Conservation (phyloP, 1,139 yeast species). For the Scheffersomyces lignicola region DNA sequence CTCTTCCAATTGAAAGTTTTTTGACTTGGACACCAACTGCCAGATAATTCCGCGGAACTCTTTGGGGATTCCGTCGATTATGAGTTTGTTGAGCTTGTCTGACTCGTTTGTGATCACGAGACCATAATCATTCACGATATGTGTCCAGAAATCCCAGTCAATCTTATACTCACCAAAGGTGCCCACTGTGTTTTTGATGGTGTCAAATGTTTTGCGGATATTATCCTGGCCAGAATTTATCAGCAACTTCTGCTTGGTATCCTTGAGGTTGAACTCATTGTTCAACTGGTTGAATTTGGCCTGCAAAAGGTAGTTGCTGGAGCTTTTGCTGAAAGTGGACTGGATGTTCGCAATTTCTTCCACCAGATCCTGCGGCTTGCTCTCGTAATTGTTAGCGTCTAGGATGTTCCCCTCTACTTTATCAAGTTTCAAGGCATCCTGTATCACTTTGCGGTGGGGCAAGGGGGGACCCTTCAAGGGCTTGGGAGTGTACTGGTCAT, state of each 20-base stretch:
- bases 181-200: constrained; percentile 49
- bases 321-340: constrained; percentile 20
- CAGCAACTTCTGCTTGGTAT: constrained; percentile 41
- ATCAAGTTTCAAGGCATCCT: constrained; percentile 28
- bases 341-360: constrained; percentile 8
- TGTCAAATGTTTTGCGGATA: constrained; percentile 62
- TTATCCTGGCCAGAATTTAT: constrained; percentile 60
- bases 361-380: constrained; percentile 4
- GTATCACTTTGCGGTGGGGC: constrained; percentile 30
- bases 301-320: constrained; percentile 36
- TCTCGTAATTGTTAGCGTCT: constrained; percentile 6
- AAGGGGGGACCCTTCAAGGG: constrained; percentile 15
- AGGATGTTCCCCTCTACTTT: constrained; percentile 21
- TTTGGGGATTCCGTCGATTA: constrained; percentile 77
- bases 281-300: constrained; percentile 34
- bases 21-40: constrained; percentile 87
- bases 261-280: constrained; percentile 30
- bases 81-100: constrained; percentile 55
- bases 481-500: constrained; percentile 2
- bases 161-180: constrained; percentile 39
- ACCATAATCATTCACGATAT: constrained; percentile 72
- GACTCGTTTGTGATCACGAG: constrained; percentile 64
- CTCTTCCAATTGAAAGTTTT: constrained; percentile 71
- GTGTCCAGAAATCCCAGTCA: constrained; percentile 91
- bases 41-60: constrained; percentile 87